Conservation (phyloP, 306 rosid genomes). For the Quercus rubra region DNA sequence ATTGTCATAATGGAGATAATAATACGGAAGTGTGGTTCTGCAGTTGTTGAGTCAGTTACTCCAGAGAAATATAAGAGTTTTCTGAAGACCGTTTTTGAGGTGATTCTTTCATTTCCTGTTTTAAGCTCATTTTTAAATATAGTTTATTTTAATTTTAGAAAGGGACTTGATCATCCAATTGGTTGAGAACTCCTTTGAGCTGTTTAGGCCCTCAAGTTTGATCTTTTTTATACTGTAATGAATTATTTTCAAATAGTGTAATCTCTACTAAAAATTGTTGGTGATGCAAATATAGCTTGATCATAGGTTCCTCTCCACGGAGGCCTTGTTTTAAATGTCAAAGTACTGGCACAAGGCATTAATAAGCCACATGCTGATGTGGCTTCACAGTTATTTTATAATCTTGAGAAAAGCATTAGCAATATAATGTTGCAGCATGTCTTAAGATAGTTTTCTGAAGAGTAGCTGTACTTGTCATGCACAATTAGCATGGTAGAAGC, state of each 20-base stretch:
- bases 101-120: constrained; percentile 20
- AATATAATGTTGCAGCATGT: background rate
- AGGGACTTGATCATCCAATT: background rate
- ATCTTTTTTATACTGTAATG: too few species aligned
- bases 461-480: constrained; percentile 17
- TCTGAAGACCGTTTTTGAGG: constrained; percentile 64
- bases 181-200: background rate
- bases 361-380: background rate
- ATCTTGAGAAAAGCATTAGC: background rate
- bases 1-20: constrained; percentile 72
- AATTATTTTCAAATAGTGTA: background rate
- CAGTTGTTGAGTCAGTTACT: constrained; percentile 54
- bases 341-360: background rate
- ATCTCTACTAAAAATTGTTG: background rate
- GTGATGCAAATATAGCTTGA: background rate
- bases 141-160: background rate
- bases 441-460: background rate
- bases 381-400: background rate
- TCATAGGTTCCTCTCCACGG: background rate
- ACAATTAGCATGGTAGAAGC: constrained; percentile 46
- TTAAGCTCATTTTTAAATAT: background rate
- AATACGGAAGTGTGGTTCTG: constrained; percentile 78
- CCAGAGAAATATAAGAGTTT: constrained; percentile 70
- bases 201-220: background rate
- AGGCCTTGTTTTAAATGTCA: background rate